These are phyloP conservation scores for Xerophyta viscosa DNA, from an alignment of 106 monocot species.

Conservation along the genomic window DNA sequence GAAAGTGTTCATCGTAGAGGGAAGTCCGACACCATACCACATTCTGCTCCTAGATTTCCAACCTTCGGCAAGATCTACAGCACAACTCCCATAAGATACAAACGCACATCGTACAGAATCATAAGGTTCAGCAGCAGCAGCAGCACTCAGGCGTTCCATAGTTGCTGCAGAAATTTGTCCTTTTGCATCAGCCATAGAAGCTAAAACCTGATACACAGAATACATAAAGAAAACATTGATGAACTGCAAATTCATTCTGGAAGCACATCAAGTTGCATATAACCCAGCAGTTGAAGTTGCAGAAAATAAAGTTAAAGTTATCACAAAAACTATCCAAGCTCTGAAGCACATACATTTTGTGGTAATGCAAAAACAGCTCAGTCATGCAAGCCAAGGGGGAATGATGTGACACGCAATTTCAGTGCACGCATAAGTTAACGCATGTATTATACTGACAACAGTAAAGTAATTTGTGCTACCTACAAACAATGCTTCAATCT, in stretches of 20 bases:
- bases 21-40: conserved; percentile 95
- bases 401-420: too few species aligned
- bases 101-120: conserved; percentile 94
- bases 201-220: conserved; percentile 56
- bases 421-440: too few species aligned
- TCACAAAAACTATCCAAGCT: too few species aligned
- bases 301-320: too few species aligned
- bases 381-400: too few species aligned
- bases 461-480: too few species aligned
- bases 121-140: conserved; percentile 96
- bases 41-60: conserved; percentile 85
- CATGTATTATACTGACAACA: too few species aligned
- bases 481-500: too few species aligned
- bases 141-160: conserved; percentile 95
- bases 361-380: too few species aligned
- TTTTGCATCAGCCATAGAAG: conserved; percentile 94
- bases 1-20: conserved; percentile 36
- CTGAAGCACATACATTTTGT: too few species aligned
- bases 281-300: too few species aligned
- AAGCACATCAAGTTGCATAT: too few species aligned
- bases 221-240: background rate
- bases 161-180: conserved; percentile 92
- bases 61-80: conserved; percentile 64
- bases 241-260: background rate
- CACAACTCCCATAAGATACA: conserved; percentile 89